These are phyloP conservation scores for Cucurbita pepo DNA, from an alignment of 306 rosid species.

Conservation along the genomic window DNA sequence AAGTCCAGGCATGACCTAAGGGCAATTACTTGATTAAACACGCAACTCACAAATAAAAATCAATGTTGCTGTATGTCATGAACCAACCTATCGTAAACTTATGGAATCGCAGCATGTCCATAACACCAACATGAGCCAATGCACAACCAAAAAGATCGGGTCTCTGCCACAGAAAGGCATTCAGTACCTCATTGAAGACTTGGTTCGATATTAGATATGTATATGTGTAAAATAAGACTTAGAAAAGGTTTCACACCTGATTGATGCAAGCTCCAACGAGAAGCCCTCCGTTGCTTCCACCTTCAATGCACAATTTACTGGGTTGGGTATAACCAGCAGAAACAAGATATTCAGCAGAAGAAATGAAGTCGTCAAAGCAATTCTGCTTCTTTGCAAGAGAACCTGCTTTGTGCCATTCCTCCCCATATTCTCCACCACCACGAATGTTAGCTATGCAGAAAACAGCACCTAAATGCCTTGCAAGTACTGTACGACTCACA, in stretches of 20 bases:
- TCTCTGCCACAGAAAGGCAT: conserved; percentile 30
- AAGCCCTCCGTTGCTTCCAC: conserved; percentile 97
- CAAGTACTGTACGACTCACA: conserved; percentile 49
- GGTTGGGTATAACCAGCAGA: conserved; percentile 73
- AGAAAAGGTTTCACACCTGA: conserved; percentile 30
- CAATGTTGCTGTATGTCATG: neutral
- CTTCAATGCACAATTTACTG: conserved; percentile 77
- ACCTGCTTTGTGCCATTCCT: conserved; percentile 98
- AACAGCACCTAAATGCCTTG: conserved; percentile 67
- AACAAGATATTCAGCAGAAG: conserved; percentile 79
- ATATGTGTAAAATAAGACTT: neutral
- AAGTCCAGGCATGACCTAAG: conserved; percentile 91
- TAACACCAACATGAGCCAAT: conserved; percentile 92
- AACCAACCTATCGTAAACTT: conserved; percentile 81
- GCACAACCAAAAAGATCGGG: conserved; percentile 95
- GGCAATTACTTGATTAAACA: neutral
- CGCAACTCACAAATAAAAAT: neutral
- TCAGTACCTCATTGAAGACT: neutral
- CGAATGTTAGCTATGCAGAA: conserved; percentile 83
- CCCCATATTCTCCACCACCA: conserved; percentile 98
- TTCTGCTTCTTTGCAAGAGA: conserved; percentile 79
- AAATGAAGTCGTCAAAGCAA: conserved; percentile 89
- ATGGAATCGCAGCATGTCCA: conserved; percentile 97
- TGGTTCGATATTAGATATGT: neutral
- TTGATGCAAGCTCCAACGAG: conserved; percentile 86